Evolutionary conservation across 2,329 filamentous ascomycete species (phyloP), one percentile per base, ranked within the genome.

Genomic region (Aspergillus pseudotamarii): DNA sequence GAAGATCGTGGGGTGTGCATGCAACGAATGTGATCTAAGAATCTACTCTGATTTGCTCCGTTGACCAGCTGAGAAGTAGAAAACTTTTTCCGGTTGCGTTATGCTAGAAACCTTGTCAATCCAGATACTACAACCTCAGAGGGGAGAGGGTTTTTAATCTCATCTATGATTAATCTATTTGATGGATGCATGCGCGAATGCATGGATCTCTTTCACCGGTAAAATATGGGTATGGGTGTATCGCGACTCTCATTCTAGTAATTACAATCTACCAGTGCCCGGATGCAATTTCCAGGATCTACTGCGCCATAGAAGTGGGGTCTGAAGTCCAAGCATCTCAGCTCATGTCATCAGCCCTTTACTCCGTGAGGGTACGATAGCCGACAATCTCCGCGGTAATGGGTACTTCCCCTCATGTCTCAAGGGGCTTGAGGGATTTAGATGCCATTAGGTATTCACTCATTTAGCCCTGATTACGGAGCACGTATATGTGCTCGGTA

Each of bases 281-380:
- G 32, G 51, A 38, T 38, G 51, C 32, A 55, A 36, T 38, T 55
- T 55, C 51, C 32, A 55, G 34, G n/a, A 26, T 36, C 32, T 55
- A 55, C 51, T 55, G 34, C 51, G 51, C 51, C 51, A 19, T 55
- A 6, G 21, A 38, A 38, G 51, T 55, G 51, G 51, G 51, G 51
- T 36, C 19, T 36, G n/a, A 38, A 28, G 23, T n/a, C 48, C 23
- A 12, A 36, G 30, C 16, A 34, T 54, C 28, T 54, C 50, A 21
- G n/a, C 50, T 45, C 16, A 36, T 54, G 50, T 54, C 30, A 30
- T 54, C 50, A 54, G 19, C 23, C 30, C 50, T 28, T 32, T 36
- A 23, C 50, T 54, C 50, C 50, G 14, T 54, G n/a, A 54, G n/a
- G 50, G 50, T 36, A 32, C 36, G 6, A 21, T 21, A 28, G 50